A percentile compares a stretch with the other conserved stretches of the same genome.
Evolutionary conservation across 306 rosid species (phyloP).

Genomic region (Delonix regia): DNA sequence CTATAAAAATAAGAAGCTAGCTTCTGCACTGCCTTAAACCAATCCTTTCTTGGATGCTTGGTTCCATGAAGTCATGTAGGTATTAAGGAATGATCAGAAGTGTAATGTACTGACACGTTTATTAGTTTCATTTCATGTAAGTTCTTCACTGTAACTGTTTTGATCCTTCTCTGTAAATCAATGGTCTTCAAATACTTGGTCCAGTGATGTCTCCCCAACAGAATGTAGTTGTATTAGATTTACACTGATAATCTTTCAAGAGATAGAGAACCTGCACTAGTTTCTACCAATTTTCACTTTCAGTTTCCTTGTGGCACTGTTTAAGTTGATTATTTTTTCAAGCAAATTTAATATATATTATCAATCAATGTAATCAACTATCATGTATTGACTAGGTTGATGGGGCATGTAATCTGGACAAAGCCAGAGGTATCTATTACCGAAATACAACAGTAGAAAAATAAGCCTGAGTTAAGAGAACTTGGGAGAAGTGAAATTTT

Average conservation of each 20-base stretch:
- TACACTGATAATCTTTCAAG: neutral
- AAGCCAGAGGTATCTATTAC: too few relatives aligned
- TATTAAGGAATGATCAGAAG: slow-evolving; percentile 36
- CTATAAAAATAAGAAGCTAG: slow-evolving; percentile 34
- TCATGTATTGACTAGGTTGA: neutral
- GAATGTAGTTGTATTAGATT: neutral
- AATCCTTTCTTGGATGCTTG: slow-evolving; percentile 43
- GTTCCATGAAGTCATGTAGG: slow-evolving; percentile 38
- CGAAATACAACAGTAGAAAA: too few relatives aligned
- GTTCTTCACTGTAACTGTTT: slow-evolving; percentile 29
- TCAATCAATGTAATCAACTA: neutral
- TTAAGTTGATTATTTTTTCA: neutral
- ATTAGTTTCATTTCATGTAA: slow-evolving; percentile 22
- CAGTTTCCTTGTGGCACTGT: neutral
- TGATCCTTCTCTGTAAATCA: slow-evolving; percentile 34
- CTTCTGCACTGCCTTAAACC: slow-evolving; percentile 38
- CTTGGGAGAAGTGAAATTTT: neutral
- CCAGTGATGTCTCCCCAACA: neutral
- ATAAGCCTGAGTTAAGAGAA: too few relatives aligned
- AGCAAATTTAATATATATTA: neutral
- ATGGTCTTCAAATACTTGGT: neutral
- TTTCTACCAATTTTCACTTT: neutral
- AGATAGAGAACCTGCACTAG: neutral
- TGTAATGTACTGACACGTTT: slow-evolving; percentile 28
- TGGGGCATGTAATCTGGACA: too few relatives aligned